Percentiles rank a stretch among this genome's conserved stretches.
These are phyloP conservation scores for Syncephalastrum monosporum DNA, from an alignment of 371 early-diverging fungal species.

Conservation along the genomic window DNA sequence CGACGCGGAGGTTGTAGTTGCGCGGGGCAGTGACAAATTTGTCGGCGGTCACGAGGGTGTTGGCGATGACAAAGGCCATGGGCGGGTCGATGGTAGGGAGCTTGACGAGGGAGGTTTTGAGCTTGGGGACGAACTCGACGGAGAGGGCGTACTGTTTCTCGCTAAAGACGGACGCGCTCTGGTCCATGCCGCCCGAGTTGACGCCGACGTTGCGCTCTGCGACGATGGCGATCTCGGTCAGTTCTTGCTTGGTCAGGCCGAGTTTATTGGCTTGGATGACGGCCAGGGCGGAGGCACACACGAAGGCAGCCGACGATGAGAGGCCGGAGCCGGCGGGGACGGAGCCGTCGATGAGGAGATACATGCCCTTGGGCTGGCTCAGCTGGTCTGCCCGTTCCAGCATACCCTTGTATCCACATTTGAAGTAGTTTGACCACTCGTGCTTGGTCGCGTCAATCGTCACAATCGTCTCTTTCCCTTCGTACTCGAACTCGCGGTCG, in stretches of 20 bases:
- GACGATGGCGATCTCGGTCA: constrained; percentile 77
- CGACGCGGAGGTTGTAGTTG: constrained; percentile 92
- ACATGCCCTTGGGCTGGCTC: constrained; percentile 66
- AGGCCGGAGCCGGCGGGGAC: constrained; percentile 88
- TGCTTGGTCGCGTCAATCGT: constrained; percentile 65
- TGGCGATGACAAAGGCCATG: constrained; percentile 85
- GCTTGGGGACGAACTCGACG: constrained; percentile 84
- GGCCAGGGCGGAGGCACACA: constrained; percentile 76
- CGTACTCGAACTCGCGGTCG: constrained; percentile 59
- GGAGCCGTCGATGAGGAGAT: constrained; percentile 71
- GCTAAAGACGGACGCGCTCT: constrained; percentile 84
- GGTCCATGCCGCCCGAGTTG: constrained; percentile 91
- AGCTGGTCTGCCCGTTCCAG: constrained; percentile 54
- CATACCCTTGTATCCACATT: constrained; percentile 83
- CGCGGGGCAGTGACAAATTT: constrained; percentile 88
- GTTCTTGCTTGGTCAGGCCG: constrained; percentile 57
- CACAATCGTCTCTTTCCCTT: constrained; percentile 53
- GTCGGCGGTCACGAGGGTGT: constrained; percentile 85
- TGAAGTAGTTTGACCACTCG: constrained; percentile 89
- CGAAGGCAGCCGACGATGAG: constrained; percentile 84
- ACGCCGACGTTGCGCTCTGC: constrained; percentile 85
- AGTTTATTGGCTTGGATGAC: constrained; percentile 56
- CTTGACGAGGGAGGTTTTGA: constrained; percentile 64
- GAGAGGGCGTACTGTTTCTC: constrained; percentile 69
- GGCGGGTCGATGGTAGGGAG: constrained; percentile 55